Evolutionary conservation across 306 rosid genomes (phyloP).

Genomic region (Glycine tomentella): DNA sequence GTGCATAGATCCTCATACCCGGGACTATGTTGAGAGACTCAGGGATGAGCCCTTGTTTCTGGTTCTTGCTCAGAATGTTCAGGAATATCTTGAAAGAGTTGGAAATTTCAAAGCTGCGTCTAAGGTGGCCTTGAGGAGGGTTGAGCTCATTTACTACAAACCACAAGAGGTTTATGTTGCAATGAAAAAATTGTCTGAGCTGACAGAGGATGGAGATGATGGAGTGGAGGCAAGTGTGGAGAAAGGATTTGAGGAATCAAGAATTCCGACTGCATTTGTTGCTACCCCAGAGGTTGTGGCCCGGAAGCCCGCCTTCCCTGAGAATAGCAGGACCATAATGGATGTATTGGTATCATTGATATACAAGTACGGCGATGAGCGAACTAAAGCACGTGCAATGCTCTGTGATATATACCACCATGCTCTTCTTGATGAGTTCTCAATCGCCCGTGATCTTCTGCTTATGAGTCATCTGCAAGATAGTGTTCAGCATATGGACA

Average conservation of each 20-base stretch:
- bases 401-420: conserved; percentile 98
- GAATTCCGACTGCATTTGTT: conserved; percentile 78
- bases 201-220: conserved; percentile 58
- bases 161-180: conserved; percentile 98
- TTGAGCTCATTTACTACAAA: conserved; percentile 86
- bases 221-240: conserved; percentile 62
- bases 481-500: conserved; percentile 85
- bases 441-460: conserved; percentile 83
- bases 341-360: conserved; percentile 80
- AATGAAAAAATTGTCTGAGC: conserved; percentile 87
- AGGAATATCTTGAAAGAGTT: conserved; percentile 79
- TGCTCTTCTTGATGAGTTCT: conserved; percentile 86
- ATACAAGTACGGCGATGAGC: conserved; percentile 88
- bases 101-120: conserved; percentile 78
- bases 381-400: conserved; percentile 97
- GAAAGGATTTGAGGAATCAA: conserved; percentile 66
- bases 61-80: conserved; percentile 96
- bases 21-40: conserved; percentile 95
- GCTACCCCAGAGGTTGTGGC: conserved; percentile 82
- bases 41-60: conserved; percentile 82
- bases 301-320: conserved; percentile 86
- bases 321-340: conserved; percentile 81
- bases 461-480: conserved; percentile 99
- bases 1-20: conserved; percentile 97
- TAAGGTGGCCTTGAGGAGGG: conserved; percentile 85